phyloP scores from a whole-genome alignment of 164 flowering plant genomes.

The Kalanchoe fedtschenkoi region DNA sequence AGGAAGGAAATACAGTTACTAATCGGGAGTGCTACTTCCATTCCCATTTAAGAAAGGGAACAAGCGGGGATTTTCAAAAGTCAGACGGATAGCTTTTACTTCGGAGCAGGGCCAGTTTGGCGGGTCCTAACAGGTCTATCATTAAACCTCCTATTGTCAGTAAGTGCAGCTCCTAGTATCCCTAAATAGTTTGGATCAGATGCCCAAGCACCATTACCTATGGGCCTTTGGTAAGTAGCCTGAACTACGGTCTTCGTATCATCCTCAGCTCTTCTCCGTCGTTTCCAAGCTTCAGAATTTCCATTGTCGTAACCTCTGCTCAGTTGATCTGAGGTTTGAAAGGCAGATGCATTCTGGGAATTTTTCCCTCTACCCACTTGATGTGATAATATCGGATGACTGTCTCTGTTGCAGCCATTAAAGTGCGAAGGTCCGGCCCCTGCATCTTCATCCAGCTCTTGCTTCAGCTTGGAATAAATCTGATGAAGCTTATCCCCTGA shows the following conservation, averaged over 20 bases:
- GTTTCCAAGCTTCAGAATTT: too few relatives aligned
- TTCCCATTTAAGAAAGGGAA: too few relatives aligned
- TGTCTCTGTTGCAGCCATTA: slow-evolving; percentile 42
- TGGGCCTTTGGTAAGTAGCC: slow-evolving; percentile 30
- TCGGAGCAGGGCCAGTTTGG: too few relatives aligned
- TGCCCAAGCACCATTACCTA: slow-evolving; percentile 27
- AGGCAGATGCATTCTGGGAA: slow-evolving; percentile 20
- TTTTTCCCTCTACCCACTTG: slow-evolving; percentile 26
- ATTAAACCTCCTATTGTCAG: too few relatives aligned
- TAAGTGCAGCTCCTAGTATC: too few relatives aligned
- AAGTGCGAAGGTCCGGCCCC: slow-evolving; percentile 59
- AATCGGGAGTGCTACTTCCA: slow-evolving; percentile 7
- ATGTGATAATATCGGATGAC: slow-evolving; percentile 18
- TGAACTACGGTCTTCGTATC: slow-evolving; percentile 27
- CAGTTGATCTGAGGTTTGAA: slow-evolving; percentile 29
- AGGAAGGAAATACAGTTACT: too few relatives aligned
- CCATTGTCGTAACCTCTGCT: too few relatives aligned
- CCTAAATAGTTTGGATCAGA: slow-evolving; percentile 48
- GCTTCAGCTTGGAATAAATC: slow-evolving; percentile 82
- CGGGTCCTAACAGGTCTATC: too few relatives aligned
- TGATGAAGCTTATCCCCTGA: slow-evolving; percentile 78
- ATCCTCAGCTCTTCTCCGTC: too few relatives aligned
- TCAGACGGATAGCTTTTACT: slow-evolving; percentile 34
- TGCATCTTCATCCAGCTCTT: slow-evolving; percentile 60
- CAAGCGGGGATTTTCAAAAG: too few relatives aligned